Evolutionary conservation across 179 eudicot species (phyloP).

Genomic region (Spinacia oleracea): DNA sequence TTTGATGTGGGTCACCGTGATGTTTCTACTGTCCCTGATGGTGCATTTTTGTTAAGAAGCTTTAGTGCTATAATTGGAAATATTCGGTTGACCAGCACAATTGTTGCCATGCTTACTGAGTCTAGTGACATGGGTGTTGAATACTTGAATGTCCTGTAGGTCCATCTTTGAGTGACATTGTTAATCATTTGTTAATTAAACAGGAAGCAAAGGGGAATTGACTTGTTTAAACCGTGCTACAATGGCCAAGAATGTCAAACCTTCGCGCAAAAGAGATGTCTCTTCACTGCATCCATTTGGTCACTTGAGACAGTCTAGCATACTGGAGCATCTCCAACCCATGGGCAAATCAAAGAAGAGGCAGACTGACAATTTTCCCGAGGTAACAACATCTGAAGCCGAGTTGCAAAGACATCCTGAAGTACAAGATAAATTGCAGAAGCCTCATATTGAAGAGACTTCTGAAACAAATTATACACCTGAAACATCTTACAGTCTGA

Average conservation of each 20-base stretch:
- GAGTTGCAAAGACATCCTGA: constrained; percentile 21
- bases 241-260: constrained; percentile 15
- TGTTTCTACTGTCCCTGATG: neutral
- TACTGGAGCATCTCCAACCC: constrained; percentile 48
- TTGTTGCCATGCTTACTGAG: constrained; percentile 42
- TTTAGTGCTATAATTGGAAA: constrained; percentile 32
- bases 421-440: constrained; percentile 26
- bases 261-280: constrained; percentile 40
- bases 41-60: neutral
- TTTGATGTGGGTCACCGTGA: neutral
- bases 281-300: constrained; percentile 33
- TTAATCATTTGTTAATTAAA: constrained; percentile 43
- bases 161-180: constrained; percentile 42
- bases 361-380: constrained; percentile 22
- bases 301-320: constrained; percentile 59
- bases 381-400: constrained; percentile 27
- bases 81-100: constrained; percentile 34
- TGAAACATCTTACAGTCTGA: constrained; percentile 10
- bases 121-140: constrained; percentile 65
- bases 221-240: constrained; percentile 26
- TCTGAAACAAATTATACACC: constrained; percentile 13
- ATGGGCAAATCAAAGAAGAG: constrained; percentile 41
- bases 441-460: constrained; percentile 17
- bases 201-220: constrained; percentile 27
- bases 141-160: constrained; percentile 47